Base-by-base conservation (phyloP, 2,329 filamentous ascomycete genomes). In the Keithomyces neogunnii region DNA sequence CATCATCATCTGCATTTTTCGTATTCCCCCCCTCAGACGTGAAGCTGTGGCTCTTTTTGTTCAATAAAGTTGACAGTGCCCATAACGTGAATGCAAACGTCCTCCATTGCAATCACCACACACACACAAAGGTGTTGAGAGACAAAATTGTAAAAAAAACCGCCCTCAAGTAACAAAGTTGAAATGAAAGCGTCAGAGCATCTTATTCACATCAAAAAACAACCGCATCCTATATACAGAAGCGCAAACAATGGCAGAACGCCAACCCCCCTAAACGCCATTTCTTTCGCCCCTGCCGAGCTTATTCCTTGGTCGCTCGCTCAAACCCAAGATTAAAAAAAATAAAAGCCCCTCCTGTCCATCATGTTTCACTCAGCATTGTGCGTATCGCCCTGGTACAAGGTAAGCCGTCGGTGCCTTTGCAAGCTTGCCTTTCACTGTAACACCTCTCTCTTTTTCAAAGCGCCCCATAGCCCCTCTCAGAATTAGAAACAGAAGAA, bases 231-330 rank as follows among this genome's bases (percentile, higher is more conserved):
- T 44, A 45, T 46, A 33, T 43, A 29, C 46, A 47, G 19, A 32
- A 32, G 36, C n/a, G 13, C 51, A 48, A 49, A 32, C 26, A 10
- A 4, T 39, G 31, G n/a, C 31, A 5, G 30, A 39, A 47, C 28
- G 4, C 38, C 19, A 51, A 33, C 49, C 26, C 38, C 30, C 39
- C 49, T 43, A 33, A 40, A 46, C 49, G 43, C 48, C 48, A 19
- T 31, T 35, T 8, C 10, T 32, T 13, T 45, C 11, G 48, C 40
- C 30, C 47, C 28, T 31, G 10, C 28, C 28, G 26, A 28, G 40
- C 40, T 29, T 10, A 11, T 44, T 11, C 40, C 40, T 46, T 29
- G 31, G 9, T 32, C 43, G 10, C 28, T 36, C 47, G 10, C 38
- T 36, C 38, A n/a, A 35, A 44, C 26, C 48, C 48, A 32, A 35